A percentile compares a stretch with the other conserved stretches of the same genome.
phyloP scores from a whole-genome alignment of 441 rosid genomes.

The Syzygium syzygioides region DNA sequence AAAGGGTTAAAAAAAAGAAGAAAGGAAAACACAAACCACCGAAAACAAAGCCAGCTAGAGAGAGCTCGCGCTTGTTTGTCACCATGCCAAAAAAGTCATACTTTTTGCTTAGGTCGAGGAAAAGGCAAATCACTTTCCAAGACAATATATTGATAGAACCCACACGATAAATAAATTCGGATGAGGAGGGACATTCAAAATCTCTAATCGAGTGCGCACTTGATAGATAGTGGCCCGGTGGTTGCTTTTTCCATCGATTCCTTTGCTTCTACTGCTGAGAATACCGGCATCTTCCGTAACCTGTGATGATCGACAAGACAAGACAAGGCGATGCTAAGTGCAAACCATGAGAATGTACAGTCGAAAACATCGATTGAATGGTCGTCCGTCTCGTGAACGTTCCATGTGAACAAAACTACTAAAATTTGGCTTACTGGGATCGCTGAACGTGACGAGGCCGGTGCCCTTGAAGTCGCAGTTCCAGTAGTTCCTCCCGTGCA shows the following conservation, averaged over 20 bases:
- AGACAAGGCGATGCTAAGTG: neutral
- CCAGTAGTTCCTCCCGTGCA: slow-evolving; percentile 77
- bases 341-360: neutral
- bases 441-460: slow-evolving; percentile 60
- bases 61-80: neutral
- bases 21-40: neutral
- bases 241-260: neutral
- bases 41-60: neutral
- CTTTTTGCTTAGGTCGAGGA: neutral
- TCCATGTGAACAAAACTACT: neutral
- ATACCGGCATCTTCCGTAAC: slow-evolving; percentile 54
- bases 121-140: neutral
- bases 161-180: neutral
- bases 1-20: neutral
- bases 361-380: neutral
- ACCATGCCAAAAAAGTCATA: neutral
- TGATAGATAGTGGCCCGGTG: neutral
- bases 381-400: neutral
- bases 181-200: neutral
- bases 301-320: slow-evolving; percentile 12
- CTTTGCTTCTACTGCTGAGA: slow-evolving; percentile 31
- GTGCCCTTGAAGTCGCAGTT: slow-evolving; percentile 69
- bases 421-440: slow-evolving; percentile 40
- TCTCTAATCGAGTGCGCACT: neutral
- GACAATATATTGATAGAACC: neutral